Conservation (phyloP, 768 basidiomycete species). For the Albatrellus ellisii region DNA sequence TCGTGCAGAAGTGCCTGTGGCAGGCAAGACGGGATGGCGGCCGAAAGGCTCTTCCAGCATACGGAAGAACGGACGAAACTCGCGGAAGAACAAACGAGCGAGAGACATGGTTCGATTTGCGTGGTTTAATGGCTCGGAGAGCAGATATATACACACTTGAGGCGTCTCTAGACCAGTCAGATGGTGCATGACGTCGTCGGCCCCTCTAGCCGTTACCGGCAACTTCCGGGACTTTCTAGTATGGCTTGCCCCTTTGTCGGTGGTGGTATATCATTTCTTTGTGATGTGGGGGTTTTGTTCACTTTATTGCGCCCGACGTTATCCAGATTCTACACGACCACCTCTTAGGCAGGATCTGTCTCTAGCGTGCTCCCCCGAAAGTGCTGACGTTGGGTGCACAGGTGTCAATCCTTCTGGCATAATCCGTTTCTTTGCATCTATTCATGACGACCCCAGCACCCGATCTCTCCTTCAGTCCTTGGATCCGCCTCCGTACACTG, state of each 20-base stretch:
- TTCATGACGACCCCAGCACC: too few species aligned
- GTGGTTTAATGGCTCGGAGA: not conserved
- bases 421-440: too few species aligned
- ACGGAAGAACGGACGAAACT: slow-evolving; percentile 65
- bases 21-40: slow-evolving; percentile 20
- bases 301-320: slow-evolving; percentile 37
- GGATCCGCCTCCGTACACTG: slow-evolving; percentile 37
- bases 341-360: slow-evolving; percentile 30
- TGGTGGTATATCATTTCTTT: slow-evolving; percentile 13
- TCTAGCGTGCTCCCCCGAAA: not conserved
- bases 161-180: not conserved
- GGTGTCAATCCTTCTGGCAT: too few species aligned
- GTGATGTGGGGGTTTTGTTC: slow-evolving; percentile 42
- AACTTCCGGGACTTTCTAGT: slow-evolving; percentile 1
- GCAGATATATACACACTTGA: not conserved
- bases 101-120: slow-evolving; percentile 40
- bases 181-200: too few species aligned
- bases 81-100: slow-evolving; percentile 48
- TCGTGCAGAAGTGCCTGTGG: slow-evolving; percentile 21
- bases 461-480: too few species aligned
- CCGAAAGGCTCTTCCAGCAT: slow-evolving; percentile 61
- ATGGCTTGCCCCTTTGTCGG: not conserved
- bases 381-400: slow-evolving; percentile 15
- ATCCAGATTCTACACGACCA: slow-evolving; percentile 44
- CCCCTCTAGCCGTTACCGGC: not conserved